Base-by-base conservation (phyloP, 1,284 basidiomycete genomes). In the Austropuccinia psidii region DNA sequence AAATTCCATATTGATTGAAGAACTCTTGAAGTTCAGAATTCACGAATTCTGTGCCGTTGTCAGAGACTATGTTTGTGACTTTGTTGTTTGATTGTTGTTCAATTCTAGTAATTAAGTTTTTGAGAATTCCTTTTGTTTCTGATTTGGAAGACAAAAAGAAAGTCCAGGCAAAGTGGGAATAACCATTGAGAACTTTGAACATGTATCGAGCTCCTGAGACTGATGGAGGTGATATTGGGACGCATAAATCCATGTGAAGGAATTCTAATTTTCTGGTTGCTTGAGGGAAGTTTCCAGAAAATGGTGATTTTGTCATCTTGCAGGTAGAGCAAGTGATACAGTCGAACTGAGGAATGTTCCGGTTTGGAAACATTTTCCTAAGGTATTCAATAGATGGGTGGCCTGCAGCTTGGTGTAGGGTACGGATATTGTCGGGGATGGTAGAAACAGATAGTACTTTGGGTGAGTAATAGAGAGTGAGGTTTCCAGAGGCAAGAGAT, bases 231-330 rank as follows among this genome's bases (percentile, higher is more conserved):
- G 15, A 35, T n/a, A 66, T 69, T 11, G 52, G 52, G 9, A 52
- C 54, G 37, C 67, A 60, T 19, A 70, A 35, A 43, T 70, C 68
- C 55, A 60, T 72, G 47, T 72, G 68, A n/a, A 61, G 19, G 8
- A 45, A 41, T 13, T 50, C 57, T 9, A 72, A 24, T 4, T 43
- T 33, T 2, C 41, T 9, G 24, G 17, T 9, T 24, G 58, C 35
- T 0, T 13, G 61, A 17, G 69, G 45, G 33, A 72, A 52, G 15
- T 4, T 5, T 4, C 58, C 45, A 19, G n/a, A 2, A 29, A 72
- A 72, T 0, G 57, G 37, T 60, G 39, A 37, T 13, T 17, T 29
- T 27, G 49, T 41, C 54, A 52, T 41, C 43, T 72, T 72, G 19
- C n/a, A n/a, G n/a, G n/a, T n/a, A n/a, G n/a, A n/a, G n/a, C n/a